Evolutionary conservation across 78 protist species (phyloP), one percentile per base, ranked within the genome.

Genomic region (Dictyostelium citrinum): DNA sequence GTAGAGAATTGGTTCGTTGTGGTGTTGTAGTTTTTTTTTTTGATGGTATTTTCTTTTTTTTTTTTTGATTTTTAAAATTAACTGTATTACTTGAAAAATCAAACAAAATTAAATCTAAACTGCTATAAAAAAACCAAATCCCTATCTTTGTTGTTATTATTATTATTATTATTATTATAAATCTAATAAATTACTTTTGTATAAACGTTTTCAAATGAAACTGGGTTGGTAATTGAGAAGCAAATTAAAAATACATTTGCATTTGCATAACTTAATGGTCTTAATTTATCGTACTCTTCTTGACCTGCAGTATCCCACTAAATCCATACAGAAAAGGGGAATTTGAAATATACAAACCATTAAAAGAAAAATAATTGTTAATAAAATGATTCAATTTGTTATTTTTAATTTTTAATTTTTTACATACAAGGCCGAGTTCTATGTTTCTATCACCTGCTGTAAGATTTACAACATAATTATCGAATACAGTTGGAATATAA

Each of bases 251-350:
- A 97, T 45, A 98, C 98, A 71, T 98, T 96, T 20, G 98, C 96
- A 27, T 97, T 82, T 12, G 97, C 96, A 79, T 96, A 96, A 45
- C 97, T 95, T 39, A 97, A 91, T 24, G 99, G 99, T 41, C 99
- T 77, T 67, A 98, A 88, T 24, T 98, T 80, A 70, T 97, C 98
- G 78, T 97, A 98, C 33, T 96, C 97, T 74, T 98, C 99, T 88
- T 97, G 98, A 41, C 99, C 99, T 0, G 98, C 90, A 33, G 99
- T 98, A 84, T 98, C 99, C 99, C 99, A 98, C n/a, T n/a, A n/a
- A n/a, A n/a, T n/a, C n/a, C n/a, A n/a, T n/a, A n/a, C n/a, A n/a
- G n/a, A n/a, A n/a, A n/a, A n/a, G n/a, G n/a, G n/a, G n/a, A n/a
- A n/a, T n/a, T n/a, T n/a, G n/a, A n/a, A n/a, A n/a, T n/a, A n/a